Conservation (phyloP, 305 asterid species). For the Solanum hybrid region DNA sequence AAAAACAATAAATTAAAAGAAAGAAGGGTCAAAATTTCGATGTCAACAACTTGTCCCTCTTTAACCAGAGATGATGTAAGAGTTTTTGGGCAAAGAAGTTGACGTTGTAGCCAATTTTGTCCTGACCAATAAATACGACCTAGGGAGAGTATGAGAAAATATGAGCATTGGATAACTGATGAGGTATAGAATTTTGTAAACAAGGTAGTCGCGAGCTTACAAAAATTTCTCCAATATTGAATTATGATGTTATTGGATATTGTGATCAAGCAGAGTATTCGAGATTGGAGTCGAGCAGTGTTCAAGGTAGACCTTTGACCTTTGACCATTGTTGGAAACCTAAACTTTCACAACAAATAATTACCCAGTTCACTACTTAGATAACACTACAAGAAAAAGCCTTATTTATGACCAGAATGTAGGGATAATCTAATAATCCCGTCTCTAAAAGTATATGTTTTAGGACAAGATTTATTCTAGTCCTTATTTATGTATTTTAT, state of each 20-base stretch:
- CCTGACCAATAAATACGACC: background rate
- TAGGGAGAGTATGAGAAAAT: background rate
- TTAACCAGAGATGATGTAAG: background rate
- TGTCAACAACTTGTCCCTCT: background rate
- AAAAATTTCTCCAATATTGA: background rate
- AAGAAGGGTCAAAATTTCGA: no score
- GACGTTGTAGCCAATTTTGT: background rate
- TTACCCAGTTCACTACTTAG: no score
- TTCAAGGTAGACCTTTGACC: background rate
- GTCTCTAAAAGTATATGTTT: no score
- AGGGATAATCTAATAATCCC: no score
- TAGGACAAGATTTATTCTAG: no score
- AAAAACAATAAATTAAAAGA: no score
- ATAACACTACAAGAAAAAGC: no score
- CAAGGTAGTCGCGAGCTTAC: background rate
- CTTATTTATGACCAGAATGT: no score
- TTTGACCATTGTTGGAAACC: background rate
- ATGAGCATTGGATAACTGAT: background rate
- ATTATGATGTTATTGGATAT: background rate
- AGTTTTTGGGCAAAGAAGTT: background rate
- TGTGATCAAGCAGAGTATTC: background rate
- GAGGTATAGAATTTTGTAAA: background rate
- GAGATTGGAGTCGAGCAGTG: background rate
- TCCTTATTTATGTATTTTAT: no score
- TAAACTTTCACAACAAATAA: background rate